A percentile compares a stretch with the other conserved stretches of the same genome.
These are phyloP conservation scores for Termitomyces sp. DNA, from an alignment of 768 basidiomycete genomes.

Conservation along the genomic window DNA sequence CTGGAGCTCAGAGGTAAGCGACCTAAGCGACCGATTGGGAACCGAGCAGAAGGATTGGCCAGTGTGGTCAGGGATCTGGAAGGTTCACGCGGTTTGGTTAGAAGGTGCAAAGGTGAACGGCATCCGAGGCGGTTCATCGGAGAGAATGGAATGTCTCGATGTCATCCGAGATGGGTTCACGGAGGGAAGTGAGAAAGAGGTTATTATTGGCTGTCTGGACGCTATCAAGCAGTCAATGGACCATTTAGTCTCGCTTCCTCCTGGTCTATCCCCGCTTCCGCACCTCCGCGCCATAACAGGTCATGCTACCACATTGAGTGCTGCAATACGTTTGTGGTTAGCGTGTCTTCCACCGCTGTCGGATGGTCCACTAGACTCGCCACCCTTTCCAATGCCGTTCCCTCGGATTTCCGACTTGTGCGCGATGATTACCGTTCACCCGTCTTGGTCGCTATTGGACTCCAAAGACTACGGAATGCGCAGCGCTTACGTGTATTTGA, in stretches of 20 bases:
- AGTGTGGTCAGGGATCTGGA: constrained; percentile 48
- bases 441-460: constrained; percentile 40
- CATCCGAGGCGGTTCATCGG: constrained; percentile 56
- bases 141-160: constrained; percentile 39
- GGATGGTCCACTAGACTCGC: constrained; percentile 32
- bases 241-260: constrained; percentile 10
- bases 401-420: constrained; percentile 46
- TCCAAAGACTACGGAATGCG: constrained; percentile 13
- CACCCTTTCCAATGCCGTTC: constrained; percentile 62
- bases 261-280: constrained; percentile 9
- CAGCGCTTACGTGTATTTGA: constrained; percentile 29
- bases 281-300: constrained; percentile 25
- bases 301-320: constrained; percentile 32
- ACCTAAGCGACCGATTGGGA: constrained; percentile 28
- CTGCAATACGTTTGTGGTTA: constrained; percentile 58
- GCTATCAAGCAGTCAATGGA: constrained; percentile 25
- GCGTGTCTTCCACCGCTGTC: constrained; percentile 45
- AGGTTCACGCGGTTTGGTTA: constrained; percentile 58
- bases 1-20: constrained; percentile 59
- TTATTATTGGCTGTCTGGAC: constrained; percentile 31
- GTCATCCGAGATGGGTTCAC: constrained; percentile 36
- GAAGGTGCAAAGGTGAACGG: constrained; percentile 75
- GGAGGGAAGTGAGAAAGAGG: constrained; percentile 24
- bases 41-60: constrained; percentile 25
- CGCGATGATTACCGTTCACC: constrained; percentile 42